A percentile compares a stretch with the other conserved stretches of the same genome.
Evolutionary conservation across 1,284 basidiomycete genomes (phyloP).

Genomic region (Apiotrichum siamense): DNA sequence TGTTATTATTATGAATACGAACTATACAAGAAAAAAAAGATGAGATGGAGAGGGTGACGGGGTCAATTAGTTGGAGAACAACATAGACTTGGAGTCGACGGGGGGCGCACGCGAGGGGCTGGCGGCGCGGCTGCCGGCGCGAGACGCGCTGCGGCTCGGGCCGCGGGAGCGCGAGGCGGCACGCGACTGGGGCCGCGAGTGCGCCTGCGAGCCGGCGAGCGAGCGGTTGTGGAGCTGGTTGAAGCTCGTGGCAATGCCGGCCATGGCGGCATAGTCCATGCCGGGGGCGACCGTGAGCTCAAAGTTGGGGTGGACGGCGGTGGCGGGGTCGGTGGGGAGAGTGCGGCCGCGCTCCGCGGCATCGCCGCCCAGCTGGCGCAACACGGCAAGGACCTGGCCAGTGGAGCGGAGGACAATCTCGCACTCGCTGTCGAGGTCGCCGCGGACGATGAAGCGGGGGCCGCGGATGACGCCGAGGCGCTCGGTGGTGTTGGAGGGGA

Average conservation of each 20-base stretch:
- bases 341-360: not conserved
- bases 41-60: too few species aligned
- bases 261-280: constrained; percentile 47
- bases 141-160: too few species aligned
- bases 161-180: not conserved
- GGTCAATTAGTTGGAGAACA: too few species aligned
- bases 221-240: constrained; percentile 40
- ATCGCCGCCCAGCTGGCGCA: not conserved
- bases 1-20: too few species aligned
- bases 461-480: constrained; percentile 1
- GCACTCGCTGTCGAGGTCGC: constrained; percentile 4
- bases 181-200: not conserved
- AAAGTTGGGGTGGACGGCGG: constrained; percentile 23
- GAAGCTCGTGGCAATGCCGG: constrained; percentile 47
- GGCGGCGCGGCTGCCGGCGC: not conserved
- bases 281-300: constrained; percentile 44
- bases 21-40: too few species aligned
- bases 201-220: not conserved
- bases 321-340: not conserved
- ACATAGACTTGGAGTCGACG: too few species aligned
- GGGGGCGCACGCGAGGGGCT: too few species aligned
- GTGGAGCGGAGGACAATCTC: not conserved
- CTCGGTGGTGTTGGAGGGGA: not conserved
- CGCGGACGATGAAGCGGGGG: constrained; percentile 5
- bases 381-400: constrained; percentile 9